Percentiles rank a stretch among this genome's conserved stretches.
These are phyloP conservation scores for Microcyclospora tardicrescens DNA, from an alignment of 2,329 filamentous ascomycete species.

Conservation along the genomic window DNA sequence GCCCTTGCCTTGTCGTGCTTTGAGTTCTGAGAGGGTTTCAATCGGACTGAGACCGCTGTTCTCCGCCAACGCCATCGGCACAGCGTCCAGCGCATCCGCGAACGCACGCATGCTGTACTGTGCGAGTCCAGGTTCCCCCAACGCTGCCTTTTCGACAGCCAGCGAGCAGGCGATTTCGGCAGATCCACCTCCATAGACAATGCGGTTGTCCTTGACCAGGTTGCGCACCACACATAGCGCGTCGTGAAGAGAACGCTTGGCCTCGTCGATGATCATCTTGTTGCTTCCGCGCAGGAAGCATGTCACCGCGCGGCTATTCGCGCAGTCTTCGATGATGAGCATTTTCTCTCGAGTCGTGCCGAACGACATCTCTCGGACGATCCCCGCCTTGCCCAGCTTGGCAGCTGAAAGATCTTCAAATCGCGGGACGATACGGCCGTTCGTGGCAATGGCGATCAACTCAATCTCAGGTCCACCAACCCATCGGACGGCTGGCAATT, in stretches of 20 bases:
- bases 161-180: slow-evolving; percentile 95
- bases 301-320: slow-evolving; percentile 92
- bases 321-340: slow-evolving; percentile 98
- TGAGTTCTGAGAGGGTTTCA: slow-evolving; percentile 85
- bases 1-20: slow-evolving; percentile 83
- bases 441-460: slow-evolving; percentile 95
- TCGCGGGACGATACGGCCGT: slow-evolving; percentile 90
- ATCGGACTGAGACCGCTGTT: slow-evolving; percentile 95
- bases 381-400: slow-evolving; percentile 80
- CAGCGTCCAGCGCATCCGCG: slow-evolving; percentile 79
- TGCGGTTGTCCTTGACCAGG: slow-evolving; percentile 86
- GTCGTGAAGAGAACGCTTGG: slow-evolving; percentile 93
- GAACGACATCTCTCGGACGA: slow-evolving; percentile 91
- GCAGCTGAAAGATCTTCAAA: slow-evolving; percentile 87
- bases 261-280: slow-evolving; percentile 99
- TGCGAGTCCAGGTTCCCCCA: slow-evolving; percentile 83
- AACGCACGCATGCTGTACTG: slow-evolving; percentile 99
- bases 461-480: slow-evolving; percentile 97
- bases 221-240: slow-evolving; percentile 96
- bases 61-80: slow-evolving; percentile 93
- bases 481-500: slow-evolving; percentile 92
- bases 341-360: slow-evolving; percentile 98
- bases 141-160: slow-evolving; percentile 86
- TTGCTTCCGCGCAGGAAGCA: slow-evolving; percentile 95
- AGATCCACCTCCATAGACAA: slow-evolving; percentile 93